Evolutionary conservation across 2,329 filamentous ascomycete genomes (phyloP).

Genomic region (Hysterium pulicare): DNA sequence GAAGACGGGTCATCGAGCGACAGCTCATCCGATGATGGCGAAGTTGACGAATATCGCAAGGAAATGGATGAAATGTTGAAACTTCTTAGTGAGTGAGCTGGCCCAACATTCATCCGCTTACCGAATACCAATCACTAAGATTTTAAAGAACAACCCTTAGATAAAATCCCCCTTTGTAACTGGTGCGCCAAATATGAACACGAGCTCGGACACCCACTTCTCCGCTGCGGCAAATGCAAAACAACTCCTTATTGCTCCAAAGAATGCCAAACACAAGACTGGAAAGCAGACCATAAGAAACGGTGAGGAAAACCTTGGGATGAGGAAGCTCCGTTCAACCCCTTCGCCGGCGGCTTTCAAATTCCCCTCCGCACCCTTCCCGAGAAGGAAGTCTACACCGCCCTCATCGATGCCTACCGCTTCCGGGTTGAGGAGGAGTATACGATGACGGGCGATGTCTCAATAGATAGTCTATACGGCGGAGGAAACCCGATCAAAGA

Average conservation of each 20-base stretch:
- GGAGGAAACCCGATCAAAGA: constrained; percentile 3
- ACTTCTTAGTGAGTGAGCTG: too few relatives aligned
- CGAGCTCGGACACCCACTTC: too few relatives aligned
- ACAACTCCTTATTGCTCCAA: constrained; percentile 49
- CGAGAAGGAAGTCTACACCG: constrained; percentile 43
- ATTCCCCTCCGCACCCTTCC: constrained; percentile 41
- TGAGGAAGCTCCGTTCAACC: too few relatives aligned
- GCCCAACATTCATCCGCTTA: too few relatives aligned
- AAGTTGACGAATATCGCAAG: too few relatives aligned
- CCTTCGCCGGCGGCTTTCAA: constrained; percentile 2
- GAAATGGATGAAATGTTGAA: too few relatives aligned
- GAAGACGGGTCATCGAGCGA: too few relatives aligned
- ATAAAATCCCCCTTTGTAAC: too few relatives aligned
- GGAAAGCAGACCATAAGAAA: constrained; percentile 49
- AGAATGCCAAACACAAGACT: constrained; percentile 52
- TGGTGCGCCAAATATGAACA: too few relatives aligned
- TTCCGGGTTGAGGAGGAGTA: constrained; percentile 44
- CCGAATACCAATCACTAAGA: too few relatives aligned
- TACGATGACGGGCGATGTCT: constrained; percentile 9
- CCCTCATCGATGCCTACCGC: constrained; percentile 50
- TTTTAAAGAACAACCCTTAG: too few relatives aligned
- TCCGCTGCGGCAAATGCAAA: constrained; percentile 49
- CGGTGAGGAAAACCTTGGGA: constrained; percentile 37
- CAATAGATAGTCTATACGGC: constrained; percentile 1
- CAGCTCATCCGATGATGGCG: too few relatives aligned